Base-by-base conservation (phyloP, 768 basidiomycete genomes). In the Tricholoma bakamatsutake region DNA sequence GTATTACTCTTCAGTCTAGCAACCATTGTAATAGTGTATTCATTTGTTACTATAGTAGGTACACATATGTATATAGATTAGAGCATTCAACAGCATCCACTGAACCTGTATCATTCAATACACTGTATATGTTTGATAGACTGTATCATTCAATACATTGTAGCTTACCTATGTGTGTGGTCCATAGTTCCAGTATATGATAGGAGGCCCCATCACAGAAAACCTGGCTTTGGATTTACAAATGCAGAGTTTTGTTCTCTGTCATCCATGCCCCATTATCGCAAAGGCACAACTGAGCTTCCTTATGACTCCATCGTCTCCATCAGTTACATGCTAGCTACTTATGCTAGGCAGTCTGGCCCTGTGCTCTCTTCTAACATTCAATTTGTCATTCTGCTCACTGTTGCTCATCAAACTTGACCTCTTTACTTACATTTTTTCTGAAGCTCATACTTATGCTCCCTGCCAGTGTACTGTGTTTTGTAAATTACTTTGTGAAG, bases 121-220 rank as follows among this genome's bases (percentile, higher is more conserved):
- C n/a, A n/a, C n/a, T n/a, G n/a, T n/a, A n/a, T n/a, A n/a, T n/a
- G n/a, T n/a, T n/a, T n/a, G n/a, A n/a, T n/a, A n/a, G n/a, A n/a
- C n/a, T n/a, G n/a, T n/a, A n/a, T n/a, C n/a, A n/a, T n/a, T n/a
- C n/a, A n/a, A n/a, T n/a, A n/a, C n/a, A n/a, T n/a, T n/a, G n/a
- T n/a, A n/a, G n/a, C n/a, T n/a, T n/a, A n/a, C n/a, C n/a, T n/a
- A n/a, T n/a, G n/a, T n/a, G n/a, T n/a, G n/a, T n/a, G n/a, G n/a
- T 53, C 31, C 53, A 9, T 53, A 57, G 56, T 57, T 18, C 56
- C 27, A 12, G 45, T 57, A n/a, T 57, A 57, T 53, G 56, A 57
- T 46, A 30, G 42, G n/a, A 31, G 51, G 17, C 33, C 28, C 24
- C 30, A 47, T 28, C 17, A 30, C 12, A 37, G 49, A 13, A 39